Evolutionary conservation across 2,329 filamentous ascomycete species (phyloP).

Genomic region (Neopestalotiopsis sp.): DNA sequence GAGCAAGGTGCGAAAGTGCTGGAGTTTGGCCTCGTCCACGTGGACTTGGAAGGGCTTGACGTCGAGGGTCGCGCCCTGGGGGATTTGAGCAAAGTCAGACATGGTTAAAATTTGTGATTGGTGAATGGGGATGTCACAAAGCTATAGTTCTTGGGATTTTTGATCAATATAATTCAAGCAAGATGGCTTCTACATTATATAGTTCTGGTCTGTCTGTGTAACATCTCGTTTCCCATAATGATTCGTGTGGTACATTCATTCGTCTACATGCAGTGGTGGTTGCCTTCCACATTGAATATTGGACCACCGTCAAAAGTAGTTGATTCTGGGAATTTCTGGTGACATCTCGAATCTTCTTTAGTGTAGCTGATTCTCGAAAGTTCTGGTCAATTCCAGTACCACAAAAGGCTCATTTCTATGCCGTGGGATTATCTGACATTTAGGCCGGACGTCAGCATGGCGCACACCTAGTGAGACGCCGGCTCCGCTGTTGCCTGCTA

Average conservation of each 20-base stretch:
- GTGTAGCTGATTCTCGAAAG: constrained; percentile 6
- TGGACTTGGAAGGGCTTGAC: constrained; percentile 3
- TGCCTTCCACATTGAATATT: not conserved
- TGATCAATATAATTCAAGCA: not conserved
- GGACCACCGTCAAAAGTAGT: not conserved
- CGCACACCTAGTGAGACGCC: too few species aligned
- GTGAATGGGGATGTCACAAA: not conserved
- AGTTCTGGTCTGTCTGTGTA: not conserved
- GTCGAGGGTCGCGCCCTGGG: not conserved
- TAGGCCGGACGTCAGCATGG: too few species aligned
- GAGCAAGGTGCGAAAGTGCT: constrained; percentile 17
- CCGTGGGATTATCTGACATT: not conserved
- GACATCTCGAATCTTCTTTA: not conserved
- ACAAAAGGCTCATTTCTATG: not conserved
- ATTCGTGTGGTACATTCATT: not conserved
- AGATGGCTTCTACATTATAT: not conserved
- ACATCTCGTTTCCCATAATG: not conserved
- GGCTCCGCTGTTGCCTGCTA: too few species aligned
- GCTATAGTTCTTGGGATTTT: not conserved
- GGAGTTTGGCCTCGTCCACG: constrained; percentile 9
- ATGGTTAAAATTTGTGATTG: not conserved
- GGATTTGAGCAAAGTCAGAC: not conserved
- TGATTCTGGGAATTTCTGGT: not conserved
- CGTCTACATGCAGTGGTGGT: not conserved
- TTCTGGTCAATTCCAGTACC: not conserved